These are phyloP conservation scores for Diospyros kaki DNA, from an alignment of 148 eudicot species.

Conservation along the genomic window DNA sequence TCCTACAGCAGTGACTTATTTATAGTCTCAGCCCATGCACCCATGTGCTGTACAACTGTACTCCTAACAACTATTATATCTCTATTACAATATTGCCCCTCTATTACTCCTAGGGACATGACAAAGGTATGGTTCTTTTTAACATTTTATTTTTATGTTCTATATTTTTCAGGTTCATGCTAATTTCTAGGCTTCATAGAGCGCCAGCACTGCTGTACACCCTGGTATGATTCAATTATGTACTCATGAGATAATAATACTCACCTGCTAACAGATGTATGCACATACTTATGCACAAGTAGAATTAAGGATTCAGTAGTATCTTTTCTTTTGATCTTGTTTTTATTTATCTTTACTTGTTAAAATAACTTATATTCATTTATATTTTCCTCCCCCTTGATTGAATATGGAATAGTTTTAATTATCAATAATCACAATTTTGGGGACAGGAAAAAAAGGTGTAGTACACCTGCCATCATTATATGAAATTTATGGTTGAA, in stretches of 20 bases:
- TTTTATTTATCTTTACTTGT: neutral
- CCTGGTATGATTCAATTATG: conserved; percentile 51
- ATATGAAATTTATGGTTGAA: no score
- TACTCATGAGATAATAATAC: neutral
- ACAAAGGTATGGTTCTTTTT: neutral
- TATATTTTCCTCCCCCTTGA: neutral
- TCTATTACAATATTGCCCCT: no score
- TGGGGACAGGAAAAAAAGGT: no score
- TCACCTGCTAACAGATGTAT: neutral
- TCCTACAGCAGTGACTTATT: no score
- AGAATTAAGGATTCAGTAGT: neutral
- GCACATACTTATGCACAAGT: neutral
- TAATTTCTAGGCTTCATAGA: conserved; percentile 61
- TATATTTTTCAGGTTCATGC: conserved; percentile 62
- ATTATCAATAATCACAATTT: no score
- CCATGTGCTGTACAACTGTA: no score
- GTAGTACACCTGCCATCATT: no score
- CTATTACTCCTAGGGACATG: no score
- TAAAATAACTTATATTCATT: neutral
- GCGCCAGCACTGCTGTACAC: conserved; percentile 80
- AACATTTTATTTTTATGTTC: conserved; percentile 2
- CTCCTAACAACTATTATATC: no score
- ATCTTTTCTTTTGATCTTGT: neutral
- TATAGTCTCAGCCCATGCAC: no score
- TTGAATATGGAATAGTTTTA: neutral